Conservation (phyloP, 768 basidiomycete species). For the Suillus spraguei region DNA sequence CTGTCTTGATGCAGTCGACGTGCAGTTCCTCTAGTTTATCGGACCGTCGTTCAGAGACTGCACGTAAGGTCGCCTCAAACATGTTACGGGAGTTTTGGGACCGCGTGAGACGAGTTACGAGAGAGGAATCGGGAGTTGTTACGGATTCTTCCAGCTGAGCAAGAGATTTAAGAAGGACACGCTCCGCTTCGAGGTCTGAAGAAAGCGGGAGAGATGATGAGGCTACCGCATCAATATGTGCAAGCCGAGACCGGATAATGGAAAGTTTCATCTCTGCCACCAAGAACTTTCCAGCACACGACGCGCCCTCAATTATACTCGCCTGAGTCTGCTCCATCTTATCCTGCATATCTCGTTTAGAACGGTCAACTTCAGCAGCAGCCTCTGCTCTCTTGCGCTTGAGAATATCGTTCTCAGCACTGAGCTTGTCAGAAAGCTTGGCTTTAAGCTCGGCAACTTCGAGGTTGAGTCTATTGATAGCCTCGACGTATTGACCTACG, state of each 20-base stretch:
- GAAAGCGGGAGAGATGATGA: slow-evolving; percentile 43
- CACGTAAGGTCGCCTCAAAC: slow-evolving; percentile 87
- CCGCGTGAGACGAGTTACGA: slow-evolving; percentile 61
- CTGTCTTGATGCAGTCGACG: slow-evolving; percentile 70
- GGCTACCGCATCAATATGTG: slow-evolving; percentile 49
- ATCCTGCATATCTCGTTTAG: slow-evolving; percentile 68
- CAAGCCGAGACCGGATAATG: slow-evolving; percentile 62
- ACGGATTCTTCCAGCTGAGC: slow-evolving; percentile 72
- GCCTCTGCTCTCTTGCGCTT: slow-evolving; percentile 74
- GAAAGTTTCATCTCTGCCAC: slow-evolving; percentile 71
- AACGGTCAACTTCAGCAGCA: slow-evolving; percentile 69
- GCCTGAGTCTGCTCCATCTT: slow-evolving; percentile 73
- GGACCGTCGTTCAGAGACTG: slow-evolving; percentile 76
- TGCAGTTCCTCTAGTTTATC: slow-evolving; percentile 76
- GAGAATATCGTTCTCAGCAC: slow-evolving; percentile 60
- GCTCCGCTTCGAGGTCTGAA: slow-evolving; percentile 72
- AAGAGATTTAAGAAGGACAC: slow-evolving; percentile 64
- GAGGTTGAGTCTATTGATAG: slow-evolving; percentile 84
- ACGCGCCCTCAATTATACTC: slow-evolving; percentile 75
- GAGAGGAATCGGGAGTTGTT: slow-evolving; percentile 56
- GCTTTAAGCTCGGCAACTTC: slow-evolving; percentile 87
- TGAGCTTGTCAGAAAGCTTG: slow-evolving; percentile 74
- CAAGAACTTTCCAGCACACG: slow-evolving; percentile 68
- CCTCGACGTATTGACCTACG: slow-evolving; percentile 93
- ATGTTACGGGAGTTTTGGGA: slow-evolving; percentile 77